Evolutionary conservation across 73 alveolate genomes (phyloP), one percentile per base, ranked within the genome.

Genomic region (Paramecium octaurelia): DNA sequence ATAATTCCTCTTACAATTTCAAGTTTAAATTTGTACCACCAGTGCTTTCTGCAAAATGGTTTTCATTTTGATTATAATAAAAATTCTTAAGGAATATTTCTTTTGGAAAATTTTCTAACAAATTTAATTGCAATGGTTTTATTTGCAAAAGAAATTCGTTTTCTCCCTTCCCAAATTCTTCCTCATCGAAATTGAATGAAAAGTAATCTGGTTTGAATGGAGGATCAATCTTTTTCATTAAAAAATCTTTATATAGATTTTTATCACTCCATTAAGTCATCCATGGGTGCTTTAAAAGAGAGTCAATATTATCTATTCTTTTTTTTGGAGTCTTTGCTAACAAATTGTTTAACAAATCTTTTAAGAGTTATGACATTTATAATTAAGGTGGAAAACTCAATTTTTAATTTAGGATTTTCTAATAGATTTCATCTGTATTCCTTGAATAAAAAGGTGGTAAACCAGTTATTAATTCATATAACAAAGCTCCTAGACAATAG

Each of bases 401-500:
- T 43, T 68, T 77, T 68, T 87, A 58, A 48, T 60, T 87, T 6
- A 87, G 64, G 14, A 87, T 87, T 21, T 86, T 87, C 27, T 58
- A 64, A 87, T 87, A 87, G 3, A 87, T 87, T 38, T 87, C 93
- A 24, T 87, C 93, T n/a, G 93, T 87, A 24, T 64, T 87, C 16
- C 85, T 36, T 42, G 93, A 87, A 68, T 87, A 87, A 60, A 87
- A 87, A 4, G 93, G 93, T 58, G 93, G 93, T 21, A 87, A 77
- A 36, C 93, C 93, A 10, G 93, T 87, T 29, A 68, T 86, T 87
- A 93, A 92, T 80, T 59, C 94, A 64, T 84, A 92, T 14, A 92
- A 35, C 29, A 93, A 71, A 20, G 95, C 92, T 23, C 97, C 97
- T 16, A 93, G 75, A 58, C 94, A 87, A 92, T 93, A 93, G 42